Base-by-base conservation (phyloP, 768 basidiomycete species). In the Psilocybe azurescens region DNA sequence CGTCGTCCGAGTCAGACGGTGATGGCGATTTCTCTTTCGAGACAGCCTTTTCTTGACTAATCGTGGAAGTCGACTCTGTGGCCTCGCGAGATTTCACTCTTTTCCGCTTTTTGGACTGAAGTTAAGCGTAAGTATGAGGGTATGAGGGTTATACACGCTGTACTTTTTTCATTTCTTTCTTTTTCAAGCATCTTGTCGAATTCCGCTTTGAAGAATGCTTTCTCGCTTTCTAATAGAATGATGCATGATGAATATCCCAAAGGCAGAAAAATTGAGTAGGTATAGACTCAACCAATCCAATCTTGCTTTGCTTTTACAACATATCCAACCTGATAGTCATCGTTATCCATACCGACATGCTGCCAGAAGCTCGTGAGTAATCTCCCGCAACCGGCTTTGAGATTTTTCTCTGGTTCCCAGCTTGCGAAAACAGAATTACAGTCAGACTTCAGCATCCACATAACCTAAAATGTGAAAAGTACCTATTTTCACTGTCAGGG, bases 361-460 rank as follows among this genome's bases (percentile, higher is more conserved):
- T 73, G 69, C 87, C 87, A 89, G 70, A 92, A 92, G 63, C 85
- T 86, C n/a, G 71, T 62, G 28, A 90, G 73, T 14, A 92, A 77
- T 18, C 86, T 81, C 14, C 81, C 73, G 68, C 90, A 92, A 29
- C 80, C 75, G 38, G 70, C 65, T 13, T 33, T 18, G 32, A 92
- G 78, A 69, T 92, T 89, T 6, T 73, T 74, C 54, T 79, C 74
- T 10, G 90, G 90, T 61, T 91, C 90, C 90, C 90, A 91, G 66
- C 90, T 91, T 28, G 3, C 13, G 18, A 52, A 62, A 48, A 14
- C 24, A 24, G 24, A 24, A 24, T 24, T 64, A 20, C 30, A 47
- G 63, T 39, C n/a, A 32, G 33, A 36, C 33, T 36, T 58, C 53
- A 60, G 33, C 29, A 24, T 46, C 39, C 41, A n/a, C 5, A 33